phyloP scores from a whole-genome alignment of 768 basidiomycete species.

The Chalciporus piperatus region DNA sequence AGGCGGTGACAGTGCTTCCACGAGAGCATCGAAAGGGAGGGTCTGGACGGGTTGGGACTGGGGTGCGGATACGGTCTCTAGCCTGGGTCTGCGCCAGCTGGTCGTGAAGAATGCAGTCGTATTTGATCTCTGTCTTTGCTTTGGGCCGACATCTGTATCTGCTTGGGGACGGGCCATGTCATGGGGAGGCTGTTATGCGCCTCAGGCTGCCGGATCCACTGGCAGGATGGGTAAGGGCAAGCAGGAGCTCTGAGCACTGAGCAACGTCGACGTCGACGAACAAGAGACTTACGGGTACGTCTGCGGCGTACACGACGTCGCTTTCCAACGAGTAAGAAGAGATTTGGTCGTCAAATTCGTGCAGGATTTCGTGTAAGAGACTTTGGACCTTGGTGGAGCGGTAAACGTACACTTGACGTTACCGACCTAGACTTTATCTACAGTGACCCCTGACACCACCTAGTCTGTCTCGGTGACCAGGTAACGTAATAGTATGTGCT shows the following conservation, averaged over 20 bases:
- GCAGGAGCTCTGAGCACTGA: conserved; percentile 1
- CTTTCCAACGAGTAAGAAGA: background rate
- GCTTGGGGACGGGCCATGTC: conserved; percentile 31
- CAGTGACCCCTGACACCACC: conserved; percentile 21
- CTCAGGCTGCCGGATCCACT: conserved; percentile 10
- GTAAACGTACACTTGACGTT: no score
- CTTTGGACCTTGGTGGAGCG: no score
- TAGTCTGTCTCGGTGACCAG: no score
- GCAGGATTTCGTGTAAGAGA: conserved; percentile 6
- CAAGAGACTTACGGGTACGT: conserved; percentile 11
- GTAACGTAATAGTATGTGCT: background rate
- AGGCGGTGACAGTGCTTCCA: conserved; percentile 46
- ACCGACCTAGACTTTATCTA: background rate
- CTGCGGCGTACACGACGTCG: conserved; percentile 11
- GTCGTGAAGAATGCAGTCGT: conserved; percentile 41
- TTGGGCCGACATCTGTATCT: conserved; percentile 31
- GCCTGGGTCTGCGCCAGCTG: conserved; percentile 37
- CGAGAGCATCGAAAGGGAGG: conserved; percentile 42
- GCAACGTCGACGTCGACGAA: background rate
- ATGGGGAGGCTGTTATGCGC: conserved; percentile 11
- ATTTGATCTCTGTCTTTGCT: conserved; percentile 40
- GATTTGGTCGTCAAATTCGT: conserved; percentile 18
- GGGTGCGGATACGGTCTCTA: conserved; percentile 27
- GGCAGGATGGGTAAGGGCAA: no score
- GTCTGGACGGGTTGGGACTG: conserved; percentile 24